These are phyloP conservation scores for Xylaria arbuscula DNA, from an alignment of 2,329 filamentous ascomycete genomes.

Conservation along the genomic window DNA sequence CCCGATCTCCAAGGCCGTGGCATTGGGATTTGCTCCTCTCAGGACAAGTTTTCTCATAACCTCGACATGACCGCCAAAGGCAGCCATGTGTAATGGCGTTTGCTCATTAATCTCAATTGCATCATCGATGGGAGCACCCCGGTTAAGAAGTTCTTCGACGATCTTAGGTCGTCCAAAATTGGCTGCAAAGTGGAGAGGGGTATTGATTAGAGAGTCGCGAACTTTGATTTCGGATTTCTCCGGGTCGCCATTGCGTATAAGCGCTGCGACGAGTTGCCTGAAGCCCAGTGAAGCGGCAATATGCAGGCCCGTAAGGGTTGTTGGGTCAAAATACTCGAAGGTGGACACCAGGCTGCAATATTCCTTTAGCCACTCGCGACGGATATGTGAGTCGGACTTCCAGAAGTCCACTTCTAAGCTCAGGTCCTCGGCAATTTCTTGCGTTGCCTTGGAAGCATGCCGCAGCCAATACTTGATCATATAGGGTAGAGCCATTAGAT, in stretches of 20 bases:
- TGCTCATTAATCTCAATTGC: conserved; percentile 48
- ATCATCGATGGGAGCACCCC: conserved; percentile 51
- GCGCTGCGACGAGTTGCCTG: conserved; percentile 51
- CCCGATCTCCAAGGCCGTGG: conserved; percentile 45
- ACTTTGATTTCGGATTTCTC: conserved; percentile 49
- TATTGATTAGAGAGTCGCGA: conserved; percentile 49
- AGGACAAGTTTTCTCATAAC: conserved; percentile 56
- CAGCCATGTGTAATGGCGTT: conserved; percentile 56
- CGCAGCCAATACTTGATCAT: conserved; percentile 56
- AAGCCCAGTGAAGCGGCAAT: conserved; percentile 55
- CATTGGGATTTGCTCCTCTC: conserved; percentile 54
- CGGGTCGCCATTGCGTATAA: conserved; percentile 53
- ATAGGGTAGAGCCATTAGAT: conserved; percentile 50
- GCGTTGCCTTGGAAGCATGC: conserved; percentile 56
- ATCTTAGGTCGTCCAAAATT: conserved; percentile 51
- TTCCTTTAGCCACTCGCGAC: conserved; percentile 54
- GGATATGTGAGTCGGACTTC: conserved; percentile 51
- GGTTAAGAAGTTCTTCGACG: conserved; percentile 53
- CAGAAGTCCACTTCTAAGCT: conserved; percentile 55
- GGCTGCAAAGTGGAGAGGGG: conserved; percentile 52
- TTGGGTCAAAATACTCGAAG: conserved; percentile 48
- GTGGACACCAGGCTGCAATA: conserved; percentile 49
- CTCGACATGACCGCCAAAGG: conserved; percentile 52
- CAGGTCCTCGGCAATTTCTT: conserved; percentile 56
- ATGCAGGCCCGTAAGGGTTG: conserved; percentile 52